phyloP scores from a whole-genome alignment of 495 filamentous ascomycete species.

The Stereocaulon alpinum region DNA sequence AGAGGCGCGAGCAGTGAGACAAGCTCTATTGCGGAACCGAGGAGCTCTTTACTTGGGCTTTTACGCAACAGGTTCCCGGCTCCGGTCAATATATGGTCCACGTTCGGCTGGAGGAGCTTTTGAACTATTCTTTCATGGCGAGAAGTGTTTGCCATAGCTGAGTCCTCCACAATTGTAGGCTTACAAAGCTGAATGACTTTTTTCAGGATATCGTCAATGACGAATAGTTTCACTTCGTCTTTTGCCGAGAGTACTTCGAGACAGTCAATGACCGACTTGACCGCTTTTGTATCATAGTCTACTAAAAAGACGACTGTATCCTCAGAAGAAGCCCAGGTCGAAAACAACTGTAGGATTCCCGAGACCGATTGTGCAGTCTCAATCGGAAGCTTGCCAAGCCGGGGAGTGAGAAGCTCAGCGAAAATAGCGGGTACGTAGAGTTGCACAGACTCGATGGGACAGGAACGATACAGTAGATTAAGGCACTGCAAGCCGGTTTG shows the following conservation, averaged over 20 bases:
- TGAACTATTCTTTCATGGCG: constrained; percentile 40
- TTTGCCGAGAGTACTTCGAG: constrained; percentile 65
- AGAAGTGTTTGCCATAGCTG: constrained; percentile 43
- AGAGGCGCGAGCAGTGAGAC: constrained; percentile 66
- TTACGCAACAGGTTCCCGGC: constrained; percentile 55
- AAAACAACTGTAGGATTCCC: constrained; percentile 67
- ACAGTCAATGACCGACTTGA: constrained; percentile 61
- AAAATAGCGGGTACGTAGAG: constrained; percentile 61
- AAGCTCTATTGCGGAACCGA: constrained; percentile 67
- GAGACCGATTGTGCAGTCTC: constrained; percentile 88
- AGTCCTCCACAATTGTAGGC: constrained; percentile 36
- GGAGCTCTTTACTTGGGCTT: constrained; percentile 54
- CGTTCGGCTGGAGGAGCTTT: constrained; percentile 56
- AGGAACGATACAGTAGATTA: constrained; percentile 61
- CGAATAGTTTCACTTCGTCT: constrained; percentile 78
- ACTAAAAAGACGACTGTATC: constrained; percentile 58
- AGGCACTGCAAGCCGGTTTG: constrained; percentile 69
- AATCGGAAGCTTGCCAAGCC: constrained; percentile 66
- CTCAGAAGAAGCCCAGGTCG: constrained; percentile 62
- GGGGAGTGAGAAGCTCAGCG: constrained; percentile 60
- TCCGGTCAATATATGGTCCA: constrained; percentile 55
- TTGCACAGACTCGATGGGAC: constrained; percentile 55
- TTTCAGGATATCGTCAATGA: constrained; percentile 60
- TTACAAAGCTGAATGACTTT: constrained; percentile 49
- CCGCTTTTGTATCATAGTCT: constrained; percentile 48